These are phyloP conservation scores for Coemansia sp. DNA, from an alignment of 192 early-diverging fungal genomes.

Conservation along the genomic window DNA sequence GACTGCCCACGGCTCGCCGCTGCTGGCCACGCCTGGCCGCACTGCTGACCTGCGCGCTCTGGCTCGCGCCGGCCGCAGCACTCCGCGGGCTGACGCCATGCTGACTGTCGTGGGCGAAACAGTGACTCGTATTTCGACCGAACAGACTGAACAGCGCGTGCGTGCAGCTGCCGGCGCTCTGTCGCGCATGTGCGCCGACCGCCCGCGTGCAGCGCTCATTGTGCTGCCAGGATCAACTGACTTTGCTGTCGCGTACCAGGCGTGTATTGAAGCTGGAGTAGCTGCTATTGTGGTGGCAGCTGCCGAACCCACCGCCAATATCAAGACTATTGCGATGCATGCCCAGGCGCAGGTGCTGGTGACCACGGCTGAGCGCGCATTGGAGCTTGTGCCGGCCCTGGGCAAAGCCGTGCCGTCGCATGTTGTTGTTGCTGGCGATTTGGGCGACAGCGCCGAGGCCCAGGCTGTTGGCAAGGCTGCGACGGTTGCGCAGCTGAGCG, in stretches of 20 bases:
- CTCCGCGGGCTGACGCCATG: conserved; percentile 4
- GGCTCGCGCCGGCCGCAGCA: conserved; percentile 15
- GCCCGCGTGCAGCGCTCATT: conserved; percentile 10
- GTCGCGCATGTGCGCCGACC: conserved; percentile 1
- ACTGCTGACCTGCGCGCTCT: conserved; percentile 24
- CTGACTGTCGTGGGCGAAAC: conserved; percentile 5
- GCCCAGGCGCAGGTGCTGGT: conserved; percentile 25
- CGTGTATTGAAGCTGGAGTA: conserved; percentile 41
- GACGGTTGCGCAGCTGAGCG: conserved; percentile 10
- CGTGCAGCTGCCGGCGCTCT: conserved; percentile 26
- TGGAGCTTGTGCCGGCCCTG: conserved; percentile 9
- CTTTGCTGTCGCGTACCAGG: conserved; percentile 39
- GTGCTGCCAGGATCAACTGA: conserved; percentile 25
- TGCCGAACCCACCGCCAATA: conserved; percentile 5
- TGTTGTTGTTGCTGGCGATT: conserved; percentile 17
- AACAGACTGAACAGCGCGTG: conserved; percentile 8
- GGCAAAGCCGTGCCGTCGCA: conserved; percentile 9
- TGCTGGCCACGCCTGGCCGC: conserved; percentile 18
- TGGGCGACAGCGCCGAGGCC: conserved; percentile 18
- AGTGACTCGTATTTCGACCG: conserved; percentile 8
- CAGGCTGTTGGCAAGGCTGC: conserved; percentile 12
- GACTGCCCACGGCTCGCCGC: conserved; percentile 26
- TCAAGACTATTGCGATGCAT: conserved; percentile 21
- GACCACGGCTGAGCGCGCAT: conserved; percentile 22
- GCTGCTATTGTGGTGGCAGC: conserved; percentile 31